Evolutionary conservation across 441 rosid species (phyloP).

Genomic region (Theobroma grandiflorum): DNA sequence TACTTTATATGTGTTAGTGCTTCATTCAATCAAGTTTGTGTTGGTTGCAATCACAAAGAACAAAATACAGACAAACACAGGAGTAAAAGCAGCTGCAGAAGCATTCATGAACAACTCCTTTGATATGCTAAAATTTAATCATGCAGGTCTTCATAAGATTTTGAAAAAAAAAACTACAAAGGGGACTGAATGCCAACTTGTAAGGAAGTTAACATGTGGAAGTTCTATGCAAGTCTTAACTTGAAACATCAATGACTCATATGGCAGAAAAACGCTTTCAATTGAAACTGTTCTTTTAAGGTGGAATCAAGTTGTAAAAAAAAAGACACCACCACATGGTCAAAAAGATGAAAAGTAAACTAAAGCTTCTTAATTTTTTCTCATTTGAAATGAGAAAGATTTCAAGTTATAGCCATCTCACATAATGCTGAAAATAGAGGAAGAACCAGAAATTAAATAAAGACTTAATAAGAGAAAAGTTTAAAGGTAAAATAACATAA

Average conservation of each 20-base stretch:
- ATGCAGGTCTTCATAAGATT: background rate
- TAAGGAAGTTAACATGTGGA: background rate
- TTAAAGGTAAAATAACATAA: background rate
- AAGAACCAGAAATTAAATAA: background rate
- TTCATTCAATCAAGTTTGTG: background rate
- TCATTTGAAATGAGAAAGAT: background rate
- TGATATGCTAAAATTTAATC: background rate
- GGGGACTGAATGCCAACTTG: background rate
- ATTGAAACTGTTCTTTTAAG: background rate
- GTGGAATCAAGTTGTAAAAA: background rate
- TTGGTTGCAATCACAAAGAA: background rate
- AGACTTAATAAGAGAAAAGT: background rate
- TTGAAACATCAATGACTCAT: background rate
- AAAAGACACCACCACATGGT: background rate
- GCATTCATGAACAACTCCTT: background rate
- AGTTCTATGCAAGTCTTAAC: background rate
- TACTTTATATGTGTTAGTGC: background rate
- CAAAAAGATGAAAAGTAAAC: background rate
- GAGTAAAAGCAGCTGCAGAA: background rate
- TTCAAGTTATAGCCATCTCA: background rate
- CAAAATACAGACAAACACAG: background rate
- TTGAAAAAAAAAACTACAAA: background rate
- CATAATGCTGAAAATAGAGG: background rate
- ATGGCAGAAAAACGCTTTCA: background rate
- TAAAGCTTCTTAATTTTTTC: background rate